Evolutionary conservation across 1,284 basidiomycete genomes (phyloP), one percentile per base, ranked within the genome.

Genomic region (Sporisorium exsertum): DNA sequence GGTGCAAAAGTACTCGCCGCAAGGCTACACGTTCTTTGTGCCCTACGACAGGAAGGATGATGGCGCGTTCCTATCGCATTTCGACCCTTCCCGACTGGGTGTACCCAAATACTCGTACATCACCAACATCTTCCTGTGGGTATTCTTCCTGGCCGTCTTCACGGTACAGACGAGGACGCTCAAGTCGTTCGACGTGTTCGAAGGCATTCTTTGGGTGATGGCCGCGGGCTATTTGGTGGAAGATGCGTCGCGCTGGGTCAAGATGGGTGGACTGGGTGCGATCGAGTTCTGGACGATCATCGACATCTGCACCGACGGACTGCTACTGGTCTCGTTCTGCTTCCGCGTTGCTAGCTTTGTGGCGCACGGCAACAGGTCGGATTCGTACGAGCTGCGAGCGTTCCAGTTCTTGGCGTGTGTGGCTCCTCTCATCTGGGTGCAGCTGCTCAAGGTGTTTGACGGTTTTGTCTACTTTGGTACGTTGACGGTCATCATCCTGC

Each of bases 401-500:
- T 81, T 82, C 62, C 78, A 78, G 49, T 70, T 81, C 37, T 51
- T 82, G 47, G 72, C 72, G n/a, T 82, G 80, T 55, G 70, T 79
- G 1, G 81, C 81, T 5, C 81, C 81, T n/a, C 61, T 82, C 16
- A 69, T 82, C 47, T 82, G 80, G 80, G 70, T 81, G 12, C 72
- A 78, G 64, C 65, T 81, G 32, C 72, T 81, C 55, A 79, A 77
- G 54, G 55, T 73, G 10, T 61, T 71, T 22, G 81, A 82, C 54
- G 68, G 79, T 12, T 45, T 61, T 55, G 92, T 91, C 80, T 93
- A 92, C 73, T 78, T 81, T 60, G 81, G 81, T 9, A 72, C 72
- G 13, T 61, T 82, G 58, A 72, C 73, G 46, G 67, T 80, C 51
- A 75, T 80, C 58, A 70, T 82, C n/a, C 58, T 82, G 15, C 89